Evolutionary conservation across 352 stramenopile genomes (phyloP), one percentile per base, ranked within the genome.

Genomic region (Blastocystis hominis): DNA sequence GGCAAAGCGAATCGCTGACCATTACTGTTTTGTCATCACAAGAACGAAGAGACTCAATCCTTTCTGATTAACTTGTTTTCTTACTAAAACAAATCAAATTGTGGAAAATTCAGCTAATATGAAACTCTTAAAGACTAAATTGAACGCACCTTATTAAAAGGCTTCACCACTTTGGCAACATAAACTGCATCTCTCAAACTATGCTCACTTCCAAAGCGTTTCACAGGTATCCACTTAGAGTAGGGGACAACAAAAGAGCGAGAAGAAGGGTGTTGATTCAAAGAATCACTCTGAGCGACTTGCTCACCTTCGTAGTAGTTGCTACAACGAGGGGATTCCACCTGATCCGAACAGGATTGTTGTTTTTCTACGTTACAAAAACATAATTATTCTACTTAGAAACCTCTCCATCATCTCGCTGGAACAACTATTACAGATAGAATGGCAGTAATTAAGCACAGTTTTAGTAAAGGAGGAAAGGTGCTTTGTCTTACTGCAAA

Each of bases 391-490:
- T 70, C 15, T 70, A 36, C 61, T n/a, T 0, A 36, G 10, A 13
- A 24, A 0, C 10, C 2, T 70, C 0, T 34, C 10, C 61, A 36
- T 70, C 24, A 1, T 36, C 61, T 70, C 24, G 10, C 13, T n/a
- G n/a, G 13, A 75, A 34, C 64, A 75, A 6, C 30, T 44, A n/a
- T 75, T 75, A 44, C 64, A 75, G 64, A 75, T 75, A 24, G 64
- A 75, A 44, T 75, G 13, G 24, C 64, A 75, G 42, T 75, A 75
- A 34, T 75, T 75, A 9, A 75, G 4, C n/a, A 75, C 64, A 55
- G 15, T 54, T 42, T 53, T 6, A 24, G 64, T 44, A 75, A 75
- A 75, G 7, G 30, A 17, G 0, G 64, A 75, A 44, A 75, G 47
- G 64, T 75, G 64, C 46, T 44, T 75, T 6, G 46, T 6, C 30